Evolutionary conservation across 163 green algal genomes (phyloP), one percentile per base, ranked within the genome.

Genomic region (Scenedesmus sp.): DNA sequence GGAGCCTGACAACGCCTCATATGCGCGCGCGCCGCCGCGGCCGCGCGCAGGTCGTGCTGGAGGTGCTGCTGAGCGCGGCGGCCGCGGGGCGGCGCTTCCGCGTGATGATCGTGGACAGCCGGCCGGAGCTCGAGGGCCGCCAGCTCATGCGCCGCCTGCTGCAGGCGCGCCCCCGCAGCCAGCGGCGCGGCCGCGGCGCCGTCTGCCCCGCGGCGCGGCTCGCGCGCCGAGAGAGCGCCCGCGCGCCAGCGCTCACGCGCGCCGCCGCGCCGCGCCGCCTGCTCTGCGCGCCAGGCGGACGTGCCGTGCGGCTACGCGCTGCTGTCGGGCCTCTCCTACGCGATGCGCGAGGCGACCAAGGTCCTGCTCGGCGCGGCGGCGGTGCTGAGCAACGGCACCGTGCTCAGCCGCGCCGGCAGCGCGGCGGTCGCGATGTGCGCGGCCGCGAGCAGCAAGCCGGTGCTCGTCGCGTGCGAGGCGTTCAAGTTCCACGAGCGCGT

Each of bases 401-500:
- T 98, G 24, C 85, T 98, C 24, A 85, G 89, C 2, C 85, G 96
- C 3, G 91, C 91, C 3, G 96, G 96, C 36, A 93, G 87, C 0
- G 95, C 95, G 0, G 80, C 87, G 1, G 92, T 98, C 34, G 94
- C 93, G 4, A 95, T 97, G 88, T 87, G 93, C 60, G 91, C 94
- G 2, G 83, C 88, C 4, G 81, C 82, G 20, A 75, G 86, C 53
- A 87, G 85, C 60, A 89, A 96, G 77, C 93, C 90, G 50, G 95
- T 98, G 33, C 83, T 98, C 45, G 87, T 99, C 36, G 97, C 90
- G 87, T 96, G 89, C 81, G 93, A 99, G 87, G 98, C 92, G 26
- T 94, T 95, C 91, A 99, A 99, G 89, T 99, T 99, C 74, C 90
- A 97, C 48, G 95, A 99, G 80, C 88, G 93, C 18, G 96, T 99